Conservation (phyloP, 129 eudicot species). For the Lonicera japonica region DNA sequence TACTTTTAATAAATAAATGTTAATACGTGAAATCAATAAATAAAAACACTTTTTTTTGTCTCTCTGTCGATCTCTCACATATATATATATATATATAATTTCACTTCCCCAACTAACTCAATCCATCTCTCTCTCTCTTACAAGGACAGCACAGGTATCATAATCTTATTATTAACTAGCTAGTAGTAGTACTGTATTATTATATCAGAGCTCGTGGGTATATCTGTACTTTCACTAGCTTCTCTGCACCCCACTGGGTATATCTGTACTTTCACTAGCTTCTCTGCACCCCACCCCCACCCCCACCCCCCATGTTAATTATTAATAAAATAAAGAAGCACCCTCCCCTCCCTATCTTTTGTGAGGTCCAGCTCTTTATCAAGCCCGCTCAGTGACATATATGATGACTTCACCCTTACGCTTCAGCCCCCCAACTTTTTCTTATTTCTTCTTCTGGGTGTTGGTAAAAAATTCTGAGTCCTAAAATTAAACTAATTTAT, state of each 20-base stretch:
- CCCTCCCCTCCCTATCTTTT: too few relatives aligned
- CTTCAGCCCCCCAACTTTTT: constrained; percentile 12
- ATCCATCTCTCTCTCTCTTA: constrained; percentile 15
- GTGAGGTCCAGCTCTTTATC: constrained; percentile 15
- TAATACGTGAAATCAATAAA: too few relatives aligned
- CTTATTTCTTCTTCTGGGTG: not conserved
- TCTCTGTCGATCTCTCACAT: too few relatives aligned
- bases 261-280: not conserved
- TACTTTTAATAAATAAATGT: too few relatives aligned
- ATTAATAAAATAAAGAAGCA: too few relatives aligned
- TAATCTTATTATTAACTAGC: too few relatives aligned
- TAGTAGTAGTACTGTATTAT: not conserved
- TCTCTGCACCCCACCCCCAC: too few relatives aligned
- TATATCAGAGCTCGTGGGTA: constrained; percentile 8
- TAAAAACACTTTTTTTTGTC: too few relatives aligned
- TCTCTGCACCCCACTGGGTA: constrained; percentile 7
- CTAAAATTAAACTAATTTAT: too few relatives aligned
- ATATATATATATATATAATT: too few relatives aligned
- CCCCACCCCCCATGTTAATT: too few relatives aligned
- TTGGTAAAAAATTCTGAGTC: too few relatives aligned
- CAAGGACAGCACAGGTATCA: not conserved
- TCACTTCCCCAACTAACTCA: constrained; percentile 4
- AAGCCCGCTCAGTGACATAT: constrained; percentile 11
- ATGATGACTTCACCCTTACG: constrained; percentile 36
- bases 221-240: not conserved